These are phyloP conservation scores for Globisporangium takayamanum DNA, from an alignment of 352 stramenopile genomes.

Conservation along the genomic window DNA sequence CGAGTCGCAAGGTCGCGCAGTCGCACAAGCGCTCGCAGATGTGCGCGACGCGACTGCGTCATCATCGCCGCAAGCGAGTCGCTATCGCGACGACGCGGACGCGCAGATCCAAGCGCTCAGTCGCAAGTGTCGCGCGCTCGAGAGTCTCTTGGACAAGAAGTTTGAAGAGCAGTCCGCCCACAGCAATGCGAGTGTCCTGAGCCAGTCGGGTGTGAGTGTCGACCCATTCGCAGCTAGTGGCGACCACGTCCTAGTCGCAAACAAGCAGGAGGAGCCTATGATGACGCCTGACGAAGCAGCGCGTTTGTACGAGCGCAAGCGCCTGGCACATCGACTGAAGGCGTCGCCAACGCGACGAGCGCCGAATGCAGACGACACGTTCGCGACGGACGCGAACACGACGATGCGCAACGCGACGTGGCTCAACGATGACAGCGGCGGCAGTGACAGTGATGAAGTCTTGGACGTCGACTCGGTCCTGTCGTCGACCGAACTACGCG, in stretches of 20 bases:
- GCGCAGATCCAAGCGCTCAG: slow-evolving; percentile 34
- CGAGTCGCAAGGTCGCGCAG: slow-evolving; percentile 11
- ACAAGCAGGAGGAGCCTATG: no score
- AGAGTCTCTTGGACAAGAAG: slow-evolving; percentile 52
- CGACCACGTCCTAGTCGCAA: no score
- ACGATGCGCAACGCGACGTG: slow-evolving; percentile 26
- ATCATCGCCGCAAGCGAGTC: background rate
- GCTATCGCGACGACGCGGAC: slow-evolving; percentile 5
- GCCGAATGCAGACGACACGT: slow-evolving; percentile 16
- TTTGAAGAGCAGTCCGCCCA: slow-evolving; percentile 34
- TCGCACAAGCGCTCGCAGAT: slow-evolving; percentile 14
- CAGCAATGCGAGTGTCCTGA: slow-evolving; percentile 15
- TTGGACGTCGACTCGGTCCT: slow-evolving; percentile 26
- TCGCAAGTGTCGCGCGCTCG: slow-evolving; percentile 40
- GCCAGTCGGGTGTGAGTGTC: slow-evolving; percentile 20
- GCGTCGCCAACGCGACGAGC: slow-evolving; percentile 9
- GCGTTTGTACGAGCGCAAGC: no score
- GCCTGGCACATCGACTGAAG: slow-evolving; percentile 8
- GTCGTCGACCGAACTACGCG: slow-evolving; percentile 27
- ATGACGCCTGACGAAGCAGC: no score
- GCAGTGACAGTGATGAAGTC: background rate
- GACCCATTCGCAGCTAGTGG: no score
- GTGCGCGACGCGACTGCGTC: background rate
- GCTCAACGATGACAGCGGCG: slow-evolving; percentile 2
- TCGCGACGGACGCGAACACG: slow-evolving; percentile 33